Evolutionary conservation across 305 asterid genomes (phyloP), one percentile per base, ranked within the genome.

Genomic region (Rubia peregrina): DNA sequence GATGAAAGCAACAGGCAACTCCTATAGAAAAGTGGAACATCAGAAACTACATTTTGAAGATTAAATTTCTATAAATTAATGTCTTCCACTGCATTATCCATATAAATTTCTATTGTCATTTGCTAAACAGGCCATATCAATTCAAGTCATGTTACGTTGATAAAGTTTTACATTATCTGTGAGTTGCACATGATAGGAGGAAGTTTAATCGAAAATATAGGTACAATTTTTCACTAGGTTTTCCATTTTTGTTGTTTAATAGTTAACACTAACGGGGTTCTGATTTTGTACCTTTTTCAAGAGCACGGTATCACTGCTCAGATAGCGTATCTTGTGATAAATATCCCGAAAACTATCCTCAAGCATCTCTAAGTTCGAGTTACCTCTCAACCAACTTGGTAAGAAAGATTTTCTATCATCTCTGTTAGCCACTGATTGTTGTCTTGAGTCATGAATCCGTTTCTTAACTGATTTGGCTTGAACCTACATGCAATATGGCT

Each of bases 1-100:
- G 69, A 94, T 92, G 70, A 94, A 94, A 68, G 97, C 97, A 73
- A 91, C 93, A 1, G 98, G 96, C 77, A 91, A 83, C 79, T 91
- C 98, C 97, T 86, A 77, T 57, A 78, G 13, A 76, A 76, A 43
- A 40, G 66, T 14, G 63, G 73, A 62, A 75, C 16, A 65, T 38
- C 66, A 49, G 64, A 65, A 66, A 71, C 24, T n/a, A 62, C 49
- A 71, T 40, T n/a, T 38, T 10, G 10, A 71, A 22, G 66, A 33
- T 24, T 6, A 26, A 26, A 48, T 46, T 22, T 26, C 3, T 24
- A 43, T 42, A 3, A 51, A 67, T 9, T 6, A n/a, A 24, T 67
- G 22, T 17, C 33, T 67, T 67, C 59, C 38, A 7, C 6, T 36
- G 40, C 40, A 36, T 36, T 36, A 21, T 67, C 43, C 9, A 48